These are phyloP conservation scores for Chlamydomonas sphaeroides DNA, from an alignment of 139 green algal species.

Conservation along the genomic window DNA sequence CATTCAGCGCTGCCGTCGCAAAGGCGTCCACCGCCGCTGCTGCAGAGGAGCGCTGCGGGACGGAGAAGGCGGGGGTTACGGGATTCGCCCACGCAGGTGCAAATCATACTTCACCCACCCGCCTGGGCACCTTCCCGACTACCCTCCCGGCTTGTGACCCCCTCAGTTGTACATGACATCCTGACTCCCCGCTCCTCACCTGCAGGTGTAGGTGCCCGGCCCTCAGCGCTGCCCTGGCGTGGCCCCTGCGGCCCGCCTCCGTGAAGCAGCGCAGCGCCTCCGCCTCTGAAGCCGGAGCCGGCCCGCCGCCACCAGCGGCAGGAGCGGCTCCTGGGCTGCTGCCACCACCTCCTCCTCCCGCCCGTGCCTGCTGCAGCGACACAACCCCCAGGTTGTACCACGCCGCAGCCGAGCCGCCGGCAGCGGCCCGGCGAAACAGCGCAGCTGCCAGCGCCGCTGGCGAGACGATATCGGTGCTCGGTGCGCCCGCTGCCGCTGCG, in stretches of 20 bases:
- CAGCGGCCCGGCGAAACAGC: neutral
- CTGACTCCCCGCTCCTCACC: too few relatives aligned
- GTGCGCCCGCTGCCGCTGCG: neutral
- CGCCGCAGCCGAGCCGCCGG: neutral
- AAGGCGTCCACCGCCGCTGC: constrained; percentile 30
- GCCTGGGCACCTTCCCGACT: too few relatives aligned
- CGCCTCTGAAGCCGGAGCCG: too few relatives aligned
- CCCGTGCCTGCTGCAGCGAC: neutral
- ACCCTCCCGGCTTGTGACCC: too few relatives aligned
- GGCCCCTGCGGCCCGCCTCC: constrained; percentile 4
- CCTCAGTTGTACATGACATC: too few relatives aligned
- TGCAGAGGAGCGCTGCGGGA: neutral
- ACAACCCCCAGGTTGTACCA: constrained; percentile 26
- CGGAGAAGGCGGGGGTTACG: too few relatives aligned
- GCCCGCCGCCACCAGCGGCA: too few relatives aligned
- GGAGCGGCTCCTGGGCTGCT: too few relatives aligned
- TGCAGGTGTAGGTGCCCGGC: constrained; percentile 19
- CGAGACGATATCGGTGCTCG: neutral
- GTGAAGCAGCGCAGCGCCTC: constrained; percentile 18
- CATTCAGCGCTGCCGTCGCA: neutral
- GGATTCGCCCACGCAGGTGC: too few relatives aligned
- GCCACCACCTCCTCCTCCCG: neutral
- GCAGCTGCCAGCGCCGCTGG: neutral
- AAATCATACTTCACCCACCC: too few relatives aligned
- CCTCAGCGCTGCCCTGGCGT: neutral